These are phyloP conservation scores for Piloderma croceum DNA, from an alignment of 768 basidiomycete species.

Conservation along the genomic window DNA sequence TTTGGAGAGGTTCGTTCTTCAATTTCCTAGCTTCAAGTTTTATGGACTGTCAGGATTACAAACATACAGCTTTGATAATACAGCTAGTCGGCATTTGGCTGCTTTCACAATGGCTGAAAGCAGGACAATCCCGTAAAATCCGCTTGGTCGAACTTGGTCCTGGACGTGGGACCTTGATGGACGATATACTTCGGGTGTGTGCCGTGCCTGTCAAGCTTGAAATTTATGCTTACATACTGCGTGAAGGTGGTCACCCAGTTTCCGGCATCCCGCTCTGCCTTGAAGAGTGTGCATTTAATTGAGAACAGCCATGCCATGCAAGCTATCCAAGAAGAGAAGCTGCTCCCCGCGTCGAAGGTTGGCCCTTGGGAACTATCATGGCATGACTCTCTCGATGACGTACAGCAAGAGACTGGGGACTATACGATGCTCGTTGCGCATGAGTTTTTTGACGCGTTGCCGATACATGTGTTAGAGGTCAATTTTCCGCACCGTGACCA, in stretches of 20 bases:
- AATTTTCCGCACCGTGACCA: slow-evolving; percentile 9
- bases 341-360: slow-evolving; percentile 29
- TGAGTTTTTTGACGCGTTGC: slow-evolving; percentile 96
- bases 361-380: slow-evolving; percentile 48
- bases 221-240: background rate
- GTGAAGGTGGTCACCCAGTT: slow-evolving; percentile 49
- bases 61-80: slow-evolving; percentile 23
- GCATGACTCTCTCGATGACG: slow-evolving; percentile 68
- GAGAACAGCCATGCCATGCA: slow-evolving; percentile 75
- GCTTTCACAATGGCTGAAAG: slow-evolving; percentile 63
- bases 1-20: slow-evolving; percentile 81
- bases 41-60: slow-evolving; percentile 29
- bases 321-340: slow-evolving; percentile 50
- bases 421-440: slow-evolving; percentile 91
- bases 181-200: slow-evolving; percentile 79
- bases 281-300: slow-evolving; percentile 62
- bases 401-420: slow-evolving; percentile 41
- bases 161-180: slow-evolving; percentile 87
- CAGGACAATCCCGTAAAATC: slow-evolving; percentile 43
- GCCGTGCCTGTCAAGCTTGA: background rate
- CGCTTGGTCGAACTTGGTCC: slow-evolving; percentile 91
- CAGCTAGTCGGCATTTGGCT: slow-evolving; percentile 89
- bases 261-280: slow-evolving; percentile 26
- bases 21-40: background rate
- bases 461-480: slow-evolving; percentile 86